Percentiles rank a stretch among this genome's conserved stretches.
These are phyloP conservation scores for Penicillium paneum DNA, from an alignment of 2,329 filamentous ascomycete species.

Conservation along the genomic window DNA sequence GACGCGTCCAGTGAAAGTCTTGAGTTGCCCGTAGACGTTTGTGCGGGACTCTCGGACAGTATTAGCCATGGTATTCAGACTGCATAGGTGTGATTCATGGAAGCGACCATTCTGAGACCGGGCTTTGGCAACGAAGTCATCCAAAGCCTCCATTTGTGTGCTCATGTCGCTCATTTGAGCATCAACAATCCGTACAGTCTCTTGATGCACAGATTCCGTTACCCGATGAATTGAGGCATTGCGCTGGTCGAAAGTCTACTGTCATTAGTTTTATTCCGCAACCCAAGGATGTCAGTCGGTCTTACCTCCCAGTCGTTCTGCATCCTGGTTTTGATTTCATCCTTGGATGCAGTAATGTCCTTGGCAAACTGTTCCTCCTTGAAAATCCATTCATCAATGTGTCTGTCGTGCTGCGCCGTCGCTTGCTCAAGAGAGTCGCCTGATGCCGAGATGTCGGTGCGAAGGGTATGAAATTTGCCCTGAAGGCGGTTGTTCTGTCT, in stretches of 20 bases:
- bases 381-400: slow-evolving; percentile 71
- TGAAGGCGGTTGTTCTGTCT: slow-evolving; percentile 69
- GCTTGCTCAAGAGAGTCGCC: slow-evolving; percentile 64
- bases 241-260: slow-evolving; percentile 67
- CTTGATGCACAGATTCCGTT: slow-evolving; percentile 82
- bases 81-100: slow-evolving; percentile 65
- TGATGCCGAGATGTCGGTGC: slow-evolving; percentile 62
- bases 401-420: slow-evolving; percentile 63
- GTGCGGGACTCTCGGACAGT: slow-evolving; percentile 71
- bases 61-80: slow-evolving; percentile 62
- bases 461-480: slow-evolving; percentile 60
- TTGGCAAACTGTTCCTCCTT: slow-evolving; percentile 68
- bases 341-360: slow-evolving; percentile 68
- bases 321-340: slow-evolving; percentile 74
- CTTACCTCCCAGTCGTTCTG: slow-evolving; percentile 81
- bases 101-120: slow-evolving; percentile 75
- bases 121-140: slow-evolving; percentile 83
- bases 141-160: slow-evolving; percentile 82
- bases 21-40: slow-evolving; percentile 68
- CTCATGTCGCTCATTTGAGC: slow-evolving; percentile 84
- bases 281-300: not conserved
- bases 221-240: slow-evolving; percentile 80
- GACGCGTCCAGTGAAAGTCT: slow-evolving; percentile 64
- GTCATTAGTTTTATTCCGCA: slow-evolving; percentile 23
- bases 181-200: slow-evolving; percentile 85